These are phyloP conservation scores for Colletotrichum trifolii DNA, from an alignment of 2,329 filamentous ascomycete genomes.

Conservation along the genomic window DNA sequence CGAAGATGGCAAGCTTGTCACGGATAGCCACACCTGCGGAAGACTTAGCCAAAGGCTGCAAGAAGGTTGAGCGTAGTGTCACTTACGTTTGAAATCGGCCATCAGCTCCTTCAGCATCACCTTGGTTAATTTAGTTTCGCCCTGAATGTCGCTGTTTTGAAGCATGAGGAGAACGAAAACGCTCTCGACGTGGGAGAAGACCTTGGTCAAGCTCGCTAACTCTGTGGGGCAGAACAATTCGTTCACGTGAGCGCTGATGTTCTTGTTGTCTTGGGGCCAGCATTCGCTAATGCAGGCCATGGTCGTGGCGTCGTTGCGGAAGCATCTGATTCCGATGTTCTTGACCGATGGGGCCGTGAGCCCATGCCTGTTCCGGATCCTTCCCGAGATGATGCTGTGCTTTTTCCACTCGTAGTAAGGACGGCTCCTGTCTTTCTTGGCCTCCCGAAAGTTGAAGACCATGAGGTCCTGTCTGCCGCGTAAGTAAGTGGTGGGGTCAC, in stretches of 20 bases:
- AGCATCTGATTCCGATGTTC: not conserved
- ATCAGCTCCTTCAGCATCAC: too few relatives aligned
- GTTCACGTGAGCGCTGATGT: not conserved
- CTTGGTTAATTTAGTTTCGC: too few relatives aligned
- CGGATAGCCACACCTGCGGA: too few relatives aligned
- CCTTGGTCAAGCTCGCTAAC: not conserved
- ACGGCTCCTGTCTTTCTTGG: not conserved
- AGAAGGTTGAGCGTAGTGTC: too few relatives aligned
- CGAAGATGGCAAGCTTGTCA: too few relatives aligned
- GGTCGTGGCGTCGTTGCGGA: not conserved
- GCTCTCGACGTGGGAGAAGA: slow-evolving; percentile 8
- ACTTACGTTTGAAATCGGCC: too few relatives aligned
- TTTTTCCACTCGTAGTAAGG: not conserved
- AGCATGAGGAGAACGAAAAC: slow-evolving; percentile 1
- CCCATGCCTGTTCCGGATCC: not conserved
- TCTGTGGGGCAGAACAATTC: not conserved
- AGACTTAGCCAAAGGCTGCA: too few relatives aligned
- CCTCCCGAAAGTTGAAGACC: not conserved
- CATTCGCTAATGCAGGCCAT: not conserved
- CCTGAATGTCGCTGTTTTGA: not conserved
- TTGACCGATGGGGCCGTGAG: not conserved
- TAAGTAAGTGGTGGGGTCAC: not conserved
- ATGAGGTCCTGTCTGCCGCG: slow-evolving; percentile 4
- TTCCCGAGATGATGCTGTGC: not conserved
- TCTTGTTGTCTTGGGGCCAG: not conserved